Evolutionary conservation across 352 stramenopile genomes (phyloP).

Genomic region (Pythium aquatile): DNA sequence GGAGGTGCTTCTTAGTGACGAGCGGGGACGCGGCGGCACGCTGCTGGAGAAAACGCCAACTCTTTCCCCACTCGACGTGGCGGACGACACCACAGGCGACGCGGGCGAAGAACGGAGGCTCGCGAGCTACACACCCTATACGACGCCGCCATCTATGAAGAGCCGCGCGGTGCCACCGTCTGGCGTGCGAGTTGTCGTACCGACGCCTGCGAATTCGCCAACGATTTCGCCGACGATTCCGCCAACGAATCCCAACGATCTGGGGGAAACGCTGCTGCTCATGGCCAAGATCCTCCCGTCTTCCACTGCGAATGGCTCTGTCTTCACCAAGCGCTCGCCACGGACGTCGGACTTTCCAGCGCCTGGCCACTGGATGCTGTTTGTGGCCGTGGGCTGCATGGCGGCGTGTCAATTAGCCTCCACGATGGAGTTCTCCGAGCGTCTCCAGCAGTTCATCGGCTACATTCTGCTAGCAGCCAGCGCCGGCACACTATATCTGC

Average conservation of each 20-base stretch:
- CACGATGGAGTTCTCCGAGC: conserved; percentile 30
- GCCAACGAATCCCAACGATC: conserved; percentile 24
- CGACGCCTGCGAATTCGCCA: background rate
- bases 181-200: background rate
- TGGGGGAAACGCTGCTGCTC: conserved; percentile 56
- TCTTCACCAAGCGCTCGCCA: background rate
- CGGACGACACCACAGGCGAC: background rate
- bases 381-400: conserved; percentile 30
- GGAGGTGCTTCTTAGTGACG: background rate
- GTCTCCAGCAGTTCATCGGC: conserved; percentile 48
- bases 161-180: background rate
- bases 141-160: background rate
- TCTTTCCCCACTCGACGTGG: background rate
- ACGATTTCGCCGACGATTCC: background rate
- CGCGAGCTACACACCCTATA: background rate
- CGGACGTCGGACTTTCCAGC: background rate
- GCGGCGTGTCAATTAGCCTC: conserved; percentile 35
- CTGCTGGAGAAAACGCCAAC: background rate
- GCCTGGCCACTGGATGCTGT: conserved; percentile 29
- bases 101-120: background rate
- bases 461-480: conserved; percentile 52
- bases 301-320: background rate
- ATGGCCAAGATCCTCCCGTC: conserved; percentile 31
- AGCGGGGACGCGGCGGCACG: background rate
- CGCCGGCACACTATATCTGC: conserved; percentile 48